phyloP scores from a whole-genome alignment of 2,329 filamentous ascomycete species.

The Colletotrichum chlorophyti region DNA sequence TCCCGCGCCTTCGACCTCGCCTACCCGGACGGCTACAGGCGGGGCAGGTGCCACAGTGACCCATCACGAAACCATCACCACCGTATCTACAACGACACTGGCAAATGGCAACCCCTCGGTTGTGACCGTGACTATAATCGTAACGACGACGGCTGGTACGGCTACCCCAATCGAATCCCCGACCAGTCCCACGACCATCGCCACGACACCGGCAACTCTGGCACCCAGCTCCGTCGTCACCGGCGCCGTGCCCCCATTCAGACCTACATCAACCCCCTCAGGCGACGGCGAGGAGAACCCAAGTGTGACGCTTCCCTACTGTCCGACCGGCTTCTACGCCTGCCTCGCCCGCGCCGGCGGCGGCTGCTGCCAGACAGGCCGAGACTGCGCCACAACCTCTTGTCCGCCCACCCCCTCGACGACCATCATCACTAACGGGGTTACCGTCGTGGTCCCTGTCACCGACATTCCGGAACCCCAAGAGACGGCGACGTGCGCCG shows the following conservation, averaged over 20 bases:
- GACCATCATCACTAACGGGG: slow-evolving; percentile 71
- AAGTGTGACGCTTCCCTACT: slow-evolving; percentile 48
- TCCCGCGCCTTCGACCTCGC: slow-evolving; percentile 30
- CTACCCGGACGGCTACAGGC: slow-evolving; percentile 28
- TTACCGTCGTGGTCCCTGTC: slow-evolving; percentile 73
- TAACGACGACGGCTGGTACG: slow-evolving; percentile 42
- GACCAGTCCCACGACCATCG: slow-evolving; percentile 42
- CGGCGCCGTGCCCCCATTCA: slow-evolving; percentile 52
- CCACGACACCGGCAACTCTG: slow-evolving; percentile 42
- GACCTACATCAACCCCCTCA: slow-evolving; percentile 50
- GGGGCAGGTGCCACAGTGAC: slow-evolving; percentile 41
- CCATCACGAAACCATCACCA: slow-evolving; percentile 41
- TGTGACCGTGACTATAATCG: slow-evolving; percentile 47
- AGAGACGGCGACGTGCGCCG: slow-evolving; percentile 66
- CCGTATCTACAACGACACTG: slow-evolving; percentile 33
- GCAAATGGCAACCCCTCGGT: slow-evolving; percentile 43
- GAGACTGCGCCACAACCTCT: slow-evolving; percentile 81
- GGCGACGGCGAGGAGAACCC: slow-evolving; percentile 32
- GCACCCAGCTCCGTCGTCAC: slow-evolving; percentile 40
- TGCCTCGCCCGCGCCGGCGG: slow-evolving; percentile 86
- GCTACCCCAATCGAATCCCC: slow-evolving; percentile 41
- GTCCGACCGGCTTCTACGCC: slow-evolving; percentile 91
- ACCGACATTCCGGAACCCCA: slow-evolving; percentile 51
- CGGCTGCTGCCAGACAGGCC: slow-evolving; percentile 84
- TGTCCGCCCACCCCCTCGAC: slow-evolving; percentile 70